These are phyloP conservation scores for Penicillium paradoxum DNA, from an alignment of 495 filamentous ascomycete genomes.

Conservation along the genomic window DNA sequence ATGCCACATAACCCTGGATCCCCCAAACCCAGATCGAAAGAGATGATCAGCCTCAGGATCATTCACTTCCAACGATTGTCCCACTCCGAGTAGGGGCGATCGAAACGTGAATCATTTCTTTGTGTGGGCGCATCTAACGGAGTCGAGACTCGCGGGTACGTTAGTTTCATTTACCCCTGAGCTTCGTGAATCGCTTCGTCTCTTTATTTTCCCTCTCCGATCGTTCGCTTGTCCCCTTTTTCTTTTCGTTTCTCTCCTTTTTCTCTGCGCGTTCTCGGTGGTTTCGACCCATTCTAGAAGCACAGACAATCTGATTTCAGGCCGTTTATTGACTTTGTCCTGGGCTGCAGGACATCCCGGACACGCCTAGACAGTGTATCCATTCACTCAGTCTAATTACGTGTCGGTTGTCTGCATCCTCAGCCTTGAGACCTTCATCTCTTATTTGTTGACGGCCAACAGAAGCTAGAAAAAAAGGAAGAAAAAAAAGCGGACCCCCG, in stretches of 20 bases:
- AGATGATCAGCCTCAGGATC: conserved; percentile 25
- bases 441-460: conserved; percentile 13
- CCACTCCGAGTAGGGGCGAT: background rate
- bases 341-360: conserved; percentile 39
- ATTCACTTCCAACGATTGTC: conserved; percentile 13
- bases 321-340: conserved; percentile 1
- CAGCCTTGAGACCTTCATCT: conserved; percentile 11
- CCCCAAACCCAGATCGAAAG: conserved; percentile 8
- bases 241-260: conserved; percentile 6
- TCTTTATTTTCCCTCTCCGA: conserved; percentile 14
- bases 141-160: conserved; percentile 16
- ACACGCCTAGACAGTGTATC: conserved; percentile 18
- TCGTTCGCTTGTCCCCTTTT: background rate
- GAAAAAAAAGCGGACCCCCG: conserved; percentile 12
- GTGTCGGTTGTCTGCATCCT: conserved; percentile 15
- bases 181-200: conserved; percentile 6
- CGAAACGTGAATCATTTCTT: background rate
- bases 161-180: conserved; percentile 19
- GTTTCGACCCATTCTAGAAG: background rate
- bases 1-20: conserved; percentile 13
- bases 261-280: background rate
- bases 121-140: conserved; percentile 2
- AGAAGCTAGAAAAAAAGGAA: conserved; percentile 6
- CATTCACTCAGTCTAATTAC: conserved; percentile 12
- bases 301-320: conserved; percentile 6